A percentile compares a stretch with the other conserved stretches of the same genome.
These are phyloP conservation scores for Suillus decipiens DNA, from an alignment of 768 basidiomycete genomes.

Conservation along the genomic window DNA sequence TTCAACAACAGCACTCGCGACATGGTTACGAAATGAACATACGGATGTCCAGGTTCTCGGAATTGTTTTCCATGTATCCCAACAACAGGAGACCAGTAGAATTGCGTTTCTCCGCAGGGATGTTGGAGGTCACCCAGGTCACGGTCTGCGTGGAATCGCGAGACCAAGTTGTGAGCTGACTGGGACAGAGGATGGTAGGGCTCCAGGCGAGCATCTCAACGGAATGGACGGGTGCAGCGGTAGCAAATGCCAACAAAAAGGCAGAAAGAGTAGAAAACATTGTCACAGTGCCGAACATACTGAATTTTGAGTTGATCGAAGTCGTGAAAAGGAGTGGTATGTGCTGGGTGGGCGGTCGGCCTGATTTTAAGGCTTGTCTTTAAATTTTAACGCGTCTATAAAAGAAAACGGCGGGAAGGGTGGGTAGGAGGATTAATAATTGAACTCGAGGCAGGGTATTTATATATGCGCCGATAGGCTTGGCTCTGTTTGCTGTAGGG, in stretches of 20 bases:
- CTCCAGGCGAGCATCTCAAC: constrained; percentile 38
- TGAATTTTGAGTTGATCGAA: neutral
- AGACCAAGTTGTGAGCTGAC: constrained; percentile 36
- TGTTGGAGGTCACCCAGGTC: constrained; percentile 39
- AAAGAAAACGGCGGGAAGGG: neutral
- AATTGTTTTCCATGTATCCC: constrained; percentile 37
- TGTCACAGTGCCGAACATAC: constrained; percentile 22
- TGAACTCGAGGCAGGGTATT: constrained; percentile 10
- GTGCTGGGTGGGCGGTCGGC: constrained; percentile 11
- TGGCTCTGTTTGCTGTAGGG: constrained; percentile 23
- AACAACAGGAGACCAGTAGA: constrained; percentile 47
- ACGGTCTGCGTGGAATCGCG: constrained; percentile 40
- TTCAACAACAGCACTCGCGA: constrained; percentile 13
- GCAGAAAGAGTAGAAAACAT: constrained; percentile 31
- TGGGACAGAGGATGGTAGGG: constrained; percentile 45
- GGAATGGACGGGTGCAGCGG: constrained; percentile 30
- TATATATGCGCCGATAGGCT: constrained; percentile 21
- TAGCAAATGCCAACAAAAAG: constrained; percentile 31
- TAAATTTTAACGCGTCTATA: constrained; percentile 5
- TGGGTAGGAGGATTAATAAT: neutral
- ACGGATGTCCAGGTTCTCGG: constrained; percentile 56
- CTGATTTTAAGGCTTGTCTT: neutral
- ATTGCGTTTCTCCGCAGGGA: constrained; percentile 40
- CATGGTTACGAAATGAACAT: constrained; percentile 19
- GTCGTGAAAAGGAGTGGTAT: constrained; percentile 25